Evolutionary conservation across 2,329 filamentous ascomycete species (phyloP), one percentile per base, ranked within the genome.

Genomic region (Podosphaera xanthii): DNA sequence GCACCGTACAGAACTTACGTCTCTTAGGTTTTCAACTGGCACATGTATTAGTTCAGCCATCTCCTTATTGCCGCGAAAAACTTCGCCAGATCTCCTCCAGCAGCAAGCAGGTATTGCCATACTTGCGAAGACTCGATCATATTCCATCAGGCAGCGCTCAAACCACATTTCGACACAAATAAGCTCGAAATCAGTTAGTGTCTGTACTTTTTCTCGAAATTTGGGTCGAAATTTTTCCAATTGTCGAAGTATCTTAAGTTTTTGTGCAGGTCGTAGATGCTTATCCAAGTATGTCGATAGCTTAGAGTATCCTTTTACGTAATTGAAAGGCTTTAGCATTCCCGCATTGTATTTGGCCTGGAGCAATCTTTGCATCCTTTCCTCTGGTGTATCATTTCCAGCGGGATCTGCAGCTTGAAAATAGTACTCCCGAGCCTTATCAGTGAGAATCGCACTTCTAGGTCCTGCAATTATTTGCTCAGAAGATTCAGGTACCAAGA

Each of bases 131-230:
- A 98, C 90, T 38, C 92, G 87, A 68, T 98, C 92, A 67, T 97
- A 97, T 69, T 97, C 92, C 86, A 97, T 92, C 65, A 98, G 73
- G 63, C 87, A 92, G 67, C 86, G 82, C 71, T 98, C 92, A 68
- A 98, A 97, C 91, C 92, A 97, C 88, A 97, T 96, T 72, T 98
- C 92, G 9, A 97, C 91, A 61, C 90, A 82, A 35, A 97, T 84
- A 34, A 98, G 80, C 71, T 98, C 88, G 70, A 96, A 86, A 71
- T 98, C 92, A 1, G 87, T 96, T 68, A 97, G 75, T 40, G 78
- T 83, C 64, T 97, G 89, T 69, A 94, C 91, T 72, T 94, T 89
- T 71, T 97, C 91, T 62, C 92, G 80, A 68, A 98, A 98, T 68
- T 94, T 95, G 14, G 92, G 92, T 53, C 92, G 79, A 72, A 98